These are phyloP conservation scores for Neurospora sp. DNA, from an alignment of 2,329 filamentous ascomycete species.

Conservation along the genomic window DNA sequence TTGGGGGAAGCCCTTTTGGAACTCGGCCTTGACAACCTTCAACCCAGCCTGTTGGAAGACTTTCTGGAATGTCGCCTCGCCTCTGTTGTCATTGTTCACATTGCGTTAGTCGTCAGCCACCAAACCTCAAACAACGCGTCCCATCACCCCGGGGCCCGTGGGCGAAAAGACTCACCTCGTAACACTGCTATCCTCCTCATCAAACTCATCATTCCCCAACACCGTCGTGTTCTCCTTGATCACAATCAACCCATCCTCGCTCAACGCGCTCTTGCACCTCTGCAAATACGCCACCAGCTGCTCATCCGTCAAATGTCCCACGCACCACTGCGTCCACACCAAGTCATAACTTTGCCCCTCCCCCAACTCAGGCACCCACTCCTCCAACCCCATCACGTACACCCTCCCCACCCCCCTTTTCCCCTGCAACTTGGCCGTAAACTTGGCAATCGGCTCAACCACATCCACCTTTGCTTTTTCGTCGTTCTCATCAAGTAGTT, in stretches of 20 bases:
- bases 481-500: constrained; percentile 37
- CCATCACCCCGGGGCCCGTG: neutral
- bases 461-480: constrained; percentile 53
- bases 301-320: constrained; percentile 68
- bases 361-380: constrained; percentile 42
- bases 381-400: constrained; percentile 55
- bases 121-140: neutral
- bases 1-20: constrained; percentile 63
- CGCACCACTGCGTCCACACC: constrained; percentile 87
- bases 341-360: constrained; percentile 54
- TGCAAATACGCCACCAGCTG: constrained; percentile 60
- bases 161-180: constrained; percentile 42
- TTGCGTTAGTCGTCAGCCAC: neutral
- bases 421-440: constrained; percentile 54
- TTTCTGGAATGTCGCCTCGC: constrained; percentile 58
- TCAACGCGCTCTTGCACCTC: constrained; percentile 41
- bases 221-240: constrained; percentile 71
- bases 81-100: constrained; percentile 30
- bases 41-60: constrained; percentile 64
- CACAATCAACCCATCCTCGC: constrained; percentile 46
- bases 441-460: constrained; percentile 76
- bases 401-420: constrained; percentile 52
- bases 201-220: constrained; percentile 56
- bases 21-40: constrained; percentile 56
- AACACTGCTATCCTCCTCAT: constrained; percentile 66